These are phyloP conservation scores for Phytophthora sp. DNA, from an alignment of 352 stramenopile genomes.

Conservation along the genomic window DNA sequence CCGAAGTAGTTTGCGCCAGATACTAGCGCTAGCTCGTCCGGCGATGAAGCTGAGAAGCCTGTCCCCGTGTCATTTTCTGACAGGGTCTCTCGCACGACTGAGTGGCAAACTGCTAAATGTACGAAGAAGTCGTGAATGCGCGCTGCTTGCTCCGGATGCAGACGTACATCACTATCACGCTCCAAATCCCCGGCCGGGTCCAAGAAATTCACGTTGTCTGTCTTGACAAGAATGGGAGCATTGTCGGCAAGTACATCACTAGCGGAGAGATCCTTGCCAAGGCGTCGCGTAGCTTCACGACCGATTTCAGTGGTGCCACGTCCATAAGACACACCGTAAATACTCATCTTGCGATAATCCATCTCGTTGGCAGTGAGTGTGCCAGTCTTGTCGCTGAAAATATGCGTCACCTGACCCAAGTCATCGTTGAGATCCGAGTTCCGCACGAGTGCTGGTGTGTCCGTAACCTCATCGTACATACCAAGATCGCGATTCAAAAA, in stretches of 20 bases:
- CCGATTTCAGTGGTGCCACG: constrained; percentile 87
- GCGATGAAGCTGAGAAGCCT: constrained; percentile 82
- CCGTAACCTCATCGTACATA: constrained; percentile 84
- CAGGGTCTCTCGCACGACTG: constrained; percentile 78
- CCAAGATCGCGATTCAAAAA: constrained; percentile 87
- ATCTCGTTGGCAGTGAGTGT: constrained; percentile 90
- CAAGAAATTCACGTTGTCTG: constrained; percentile 85
- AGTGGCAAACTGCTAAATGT: constrained; percentile 86
- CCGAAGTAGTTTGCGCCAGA: constrained; percentile 84
- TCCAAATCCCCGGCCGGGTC: constrained; percentile 72
- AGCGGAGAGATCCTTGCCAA: constrained; percentile 78
- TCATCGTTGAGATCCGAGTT: constrained; percentile 90
- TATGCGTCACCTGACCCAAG: constrained; percentile 87
- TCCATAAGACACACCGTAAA: constrained; percentile 84
- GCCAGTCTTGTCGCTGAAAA: constrained; percentile 90
- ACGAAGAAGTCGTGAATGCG: constrained; percentile 87
- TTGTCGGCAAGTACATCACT: constrained; percentile 80
- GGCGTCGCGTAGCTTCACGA: constrained; percentile 65
- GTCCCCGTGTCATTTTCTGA: constrained; percentile 43
- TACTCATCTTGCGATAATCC: constrained; percentile 90
- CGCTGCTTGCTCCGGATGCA: constrained; percentile 57
- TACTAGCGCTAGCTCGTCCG: constrained; percentile 82
- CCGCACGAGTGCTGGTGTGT: constrained; percentile 81
- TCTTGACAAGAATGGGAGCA: constrained; percentile 52
- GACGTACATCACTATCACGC: constrained; percentile 50